Evolutionary conservation across 495 filamentous ascomycete genomes (phyloP).

Genomic region (Penicillium ucsense): DNA sequence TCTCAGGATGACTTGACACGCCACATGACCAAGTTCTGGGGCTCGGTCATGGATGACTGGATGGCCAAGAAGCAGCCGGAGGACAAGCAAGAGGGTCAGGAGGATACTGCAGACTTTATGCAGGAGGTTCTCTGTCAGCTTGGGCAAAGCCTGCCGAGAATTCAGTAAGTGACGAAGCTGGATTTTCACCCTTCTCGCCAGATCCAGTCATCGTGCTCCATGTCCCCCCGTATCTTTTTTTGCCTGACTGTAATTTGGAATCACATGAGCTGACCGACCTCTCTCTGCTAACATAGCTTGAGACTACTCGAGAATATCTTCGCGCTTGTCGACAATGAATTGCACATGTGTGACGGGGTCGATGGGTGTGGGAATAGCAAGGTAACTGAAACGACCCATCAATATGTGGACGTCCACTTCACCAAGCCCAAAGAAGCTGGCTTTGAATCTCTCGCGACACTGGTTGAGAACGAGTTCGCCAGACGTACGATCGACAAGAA

Average conservation of each 20-base stretch:
- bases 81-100: conserved; percentile 1
- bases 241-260: no score
- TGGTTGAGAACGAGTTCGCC: not conserved
- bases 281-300: no score
- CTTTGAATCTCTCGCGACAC: not conserved
- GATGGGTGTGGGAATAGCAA: not conserved
- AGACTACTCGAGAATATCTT: no score
- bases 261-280: no score
- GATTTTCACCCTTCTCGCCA: no score
- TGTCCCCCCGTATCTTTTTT: no score
- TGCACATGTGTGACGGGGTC: not conserved
- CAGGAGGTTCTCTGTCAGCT: conserved; percentile 9
- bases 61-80: not conserved
- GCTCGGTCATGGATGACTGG: not conserved
- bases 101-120: conserved; percentile 21
- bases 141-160: not conserved
- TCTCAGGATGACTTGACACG: not conserved
- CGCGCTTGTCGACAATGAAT: no score
- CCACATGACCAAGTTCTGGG: conserved; percentile 3
- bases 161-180: no score
- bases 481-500: not conserved
- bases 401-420: not conserved
- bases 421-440: not conserved
- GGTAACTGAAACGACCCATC: no score
- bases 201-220: no score